These are phyloP conservation scores for Colletotrichum sp. DNA, from an alignment of 2,329 filamentous ascomycete genomes.

Conservation along the genomic window DNA sequence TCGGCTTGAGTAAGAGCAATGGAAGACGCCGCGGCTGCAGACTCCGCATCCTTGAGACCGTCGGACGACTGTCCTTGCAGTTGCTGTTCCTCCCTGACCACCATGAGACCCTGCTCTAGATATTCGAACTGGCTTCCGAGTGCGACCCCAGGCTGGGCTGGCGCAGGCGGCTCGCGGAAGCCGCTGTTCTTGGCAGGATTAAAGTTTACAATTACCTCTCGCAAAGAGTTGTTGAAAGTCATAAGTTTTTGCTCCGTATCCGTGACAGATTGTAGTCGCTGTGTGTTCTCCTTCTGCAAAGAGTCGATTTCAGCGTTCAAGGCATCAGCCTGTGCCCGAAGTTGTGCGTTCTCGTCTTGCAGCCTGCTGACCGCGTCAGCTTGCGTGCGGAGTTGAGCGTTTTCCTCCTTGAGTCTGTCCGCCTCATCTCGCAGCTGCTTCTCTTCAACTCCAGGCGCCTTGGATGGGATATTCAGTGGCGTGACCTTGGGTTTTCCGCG, in stretches of 20 bases:
- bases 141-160: slow-evolving; percentile 28
- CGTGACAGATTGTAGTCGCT: slow-evolving; percentile 57
- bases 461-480: slow-evolving; percentile 62
- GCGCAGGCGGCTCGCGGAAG: slow-evolving; percentile 47
- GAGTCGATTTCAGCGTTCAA: slow-evolving; percentile 39
- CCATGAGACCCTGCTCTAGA: slow-evolving; percentile 68
- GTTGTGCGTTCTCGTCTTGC: slow-evolving; percentile 32
- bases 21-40: slow-evolving; percentile 25
- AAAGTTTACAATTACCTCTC: slow-evolving; percentile 68
- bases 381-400: slow-evolving; percentile 39
- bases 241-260: slow-evolving; percentile 71
- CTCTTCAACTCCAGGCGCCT: slow-evolving; percentile 61
- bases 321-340: slow-evolving; percentile 37
- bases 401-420: slow-evolving; percentile 54
- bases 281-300: slow-evolving; percentile 37
- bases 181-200: slow-evolving; percentile 60
- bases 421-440: slow-evolving; percentile 54
- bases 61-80: slow-evolving; percentile 37
- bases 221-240: slow-evolving; percentile 69
- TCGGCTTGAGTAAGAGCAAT: slow-evolving; percentile 46
- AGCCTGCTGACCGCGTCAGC: slow-evolving; percentile 35
- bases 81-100: slow-evolving; percentile 64
- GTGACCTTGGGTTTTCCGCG: slow-evolving; percentile 40
- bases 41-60: slow-evolving; percentile 26
- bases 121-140: slow-evolving; percentile 70